Base-by-base conservation (phyloP, 2,329 filamentous ascomycete genomes). In the Microsporum ferrugineum region DNA sequence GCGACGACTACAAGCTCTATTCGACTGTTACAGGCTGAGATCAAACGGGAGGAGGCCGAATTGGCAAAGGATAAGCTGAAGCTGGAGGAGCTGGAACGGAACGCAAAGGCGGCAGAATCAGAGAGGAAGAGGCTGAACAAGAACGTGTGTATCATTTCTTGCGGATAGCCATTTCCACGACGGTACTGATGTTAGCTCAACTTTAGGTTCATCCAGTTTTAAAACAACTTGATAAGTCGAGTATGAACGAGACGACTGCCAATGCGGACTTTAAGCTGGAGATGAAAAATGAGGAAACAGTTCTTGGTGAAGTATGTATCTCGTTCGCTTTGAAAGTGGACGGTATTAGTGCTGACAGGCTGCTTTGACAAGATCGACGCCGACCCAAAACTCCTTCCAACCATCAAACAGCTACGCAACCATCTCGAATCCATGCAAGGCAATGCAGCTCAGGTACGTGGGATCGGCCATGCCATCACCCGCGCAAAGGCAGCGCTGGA, bases 361-460 rank as follows among this genome's bases (percentile, higher is more conserved):
- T 36, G 23, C 51, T 33, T 3, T 43, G 14, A 33, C n/a, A 41
- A 57, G 55, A 17, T 57, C 36, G 55, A 73, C 33, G 61, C 65
- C 12, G 75, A 77, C 61, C 69, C 74, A 6, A 73, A 75, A 27
- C 63, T 75, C 17, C 64, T 66, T 17, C 64, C 62, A 29, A 63
- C 78, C 47, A 65, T 77, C 61, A 71, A 70, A 57, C 76, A 77
- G 63, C 64, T 78, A 12, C 72, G 72, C 59, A 72, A 68, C 39
- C 76, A 78, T 69, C 69, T 78, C 17, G 70, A 71, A 64, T 78
- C 76, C 3, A 77, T 78, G 72, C 72, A 73, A 60, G 73, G 66
- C 59, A 78, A 78, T 60, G 70, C 69, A 1, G 68, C 69, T 14
- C 73, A 75, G 14, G 67, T 76, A 36, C 62, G 63, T 41, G 74